Evolutionary conservation across 805 yeast species (phyloP).

Genomic region (Kuraishia capsulata): DNA sequence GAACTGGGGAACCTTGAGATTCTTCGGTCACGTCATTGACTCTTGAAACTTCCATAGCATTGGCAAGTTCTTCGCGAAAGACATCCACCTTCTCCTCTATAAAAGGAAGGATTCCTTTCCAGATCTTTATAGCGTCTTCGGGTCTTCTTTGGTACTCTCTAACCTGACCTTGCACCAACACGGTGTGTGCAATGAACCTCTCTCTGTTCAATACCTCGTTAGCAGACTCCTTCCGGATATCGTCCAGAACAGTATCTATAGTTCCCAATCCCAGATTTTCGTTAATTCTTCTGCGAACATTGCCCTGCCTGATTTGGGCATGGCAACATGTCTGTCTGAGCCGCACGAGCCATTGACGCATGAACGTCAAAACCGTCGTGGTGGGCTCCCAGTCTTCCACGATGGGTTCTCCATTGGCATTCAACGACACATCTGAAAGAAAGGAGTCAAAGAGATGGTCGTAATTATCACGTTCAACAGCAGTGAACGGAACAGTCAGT

Average conservation of each 20-base stretch:
- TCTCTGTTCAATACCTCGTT: constrained; percentile 40
- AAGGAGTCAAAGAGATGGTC: constrained; percentile 55
- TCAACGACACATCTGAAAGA: constrained; percentile 42
- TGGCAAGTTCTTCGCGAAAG: constrained; percentile 8
- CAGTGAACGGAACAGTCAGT: constrained; percentile 65
- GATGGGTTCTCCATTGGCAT: constrained; percentile 40
- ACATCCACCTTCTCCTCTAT: constrained; percentile 14
- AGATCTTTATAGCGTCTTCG: constrained; percentile 34
- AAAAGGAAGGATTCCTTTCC: constrained; percentile 30
- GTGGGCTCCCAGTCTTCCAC: constrained; percentile 40
- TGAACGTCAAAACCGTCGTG: constrained; percentile 26
- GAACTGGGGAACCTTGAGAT: constrained; percentile 3
- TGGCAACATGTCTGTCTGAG: constrained; percentile 81
- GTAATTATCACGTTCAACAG: constrained; percentile 81
- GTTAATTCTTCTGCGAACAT: constrained; percentile 1
- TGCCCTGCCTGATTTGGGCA: constrained; percentile 32
- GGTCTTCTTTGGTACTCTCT: constrained; percentile 51
- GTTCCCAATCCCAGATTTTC: constrained; percentile 27
- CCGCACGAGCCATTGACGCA: constrained; percentile 61
- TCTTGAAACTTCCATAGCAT: constrained; percentile 3
- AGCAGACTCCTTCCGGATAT: constrained; percentile 50
- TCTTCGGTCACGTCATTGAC: not conserved
- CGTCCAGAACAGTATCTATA: constrained; percentile 58
- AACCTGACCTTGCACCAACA: constrained; percentile 59
- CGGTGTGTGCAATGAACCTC: constrained; percentile 32